Conservation (phyloP, 2,329 filamentous ascomycete species). For the Alternaria panax region DNA sequence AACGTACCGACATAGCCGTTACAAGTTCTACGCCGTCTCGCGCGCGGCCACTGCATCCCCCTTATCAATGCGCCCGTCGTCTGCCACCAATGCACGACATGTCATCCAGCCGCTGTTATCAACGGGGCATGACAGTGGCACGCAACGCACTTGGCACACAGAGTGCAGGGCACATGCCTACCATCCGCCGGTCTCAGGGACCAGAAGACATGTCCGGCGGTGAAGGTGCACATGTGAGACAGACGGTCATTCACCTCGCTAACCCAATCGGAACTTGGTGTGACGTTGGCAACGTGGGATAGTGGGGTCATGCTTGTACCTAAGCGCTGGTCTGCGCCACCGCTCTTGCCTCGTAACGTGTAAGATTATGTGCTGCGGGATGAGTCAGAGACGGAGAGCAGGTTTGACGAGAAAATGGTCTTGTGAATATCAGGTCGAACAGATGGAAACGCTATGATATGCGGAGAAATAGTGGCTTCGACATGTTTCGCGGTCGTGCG, state of each 20-base stretch:
- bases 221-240: constrained; percentile 11
- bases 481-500: background rate
- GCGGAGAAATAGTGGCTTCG: background rate
- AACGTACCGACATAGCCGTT: background rate
- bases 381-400: background rate
- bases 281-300: background rate
- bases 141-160: constrained; percentile 3
- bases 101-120: constrained; percentile 8
- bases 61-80: constrained; percentile 13
- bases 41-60: constrained; percentile 6
- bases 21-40: background rate
- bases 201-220: constrained; percentile 7
- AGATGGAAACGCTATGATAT: constrained; percentile 5
- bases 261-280: background rate
- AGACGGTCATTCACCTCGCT: constrained; percentile 14
- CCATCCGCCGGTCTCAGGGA: constrained; percentile 7
- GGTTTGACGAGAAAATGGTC: background rate
- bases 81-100: constrained; percentile 7
- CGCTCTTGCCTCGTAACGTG: background rate
- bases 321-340: constrained; percentile 5
- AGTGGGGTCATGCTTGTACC: background rate
- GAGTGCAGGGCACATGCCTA: constrained; percentile 8
- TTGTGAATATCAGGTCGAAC: background rate
- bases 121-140: constrained; percentile 15
- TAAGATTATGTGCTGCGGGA: background rate